A percentile compares a stretch with the other conserved stretches of the same genome.
Evolutionary conservation across 1,284 basidiomycete genomes (phyloP).

Genomic region (Melampsora americana): DNA sequence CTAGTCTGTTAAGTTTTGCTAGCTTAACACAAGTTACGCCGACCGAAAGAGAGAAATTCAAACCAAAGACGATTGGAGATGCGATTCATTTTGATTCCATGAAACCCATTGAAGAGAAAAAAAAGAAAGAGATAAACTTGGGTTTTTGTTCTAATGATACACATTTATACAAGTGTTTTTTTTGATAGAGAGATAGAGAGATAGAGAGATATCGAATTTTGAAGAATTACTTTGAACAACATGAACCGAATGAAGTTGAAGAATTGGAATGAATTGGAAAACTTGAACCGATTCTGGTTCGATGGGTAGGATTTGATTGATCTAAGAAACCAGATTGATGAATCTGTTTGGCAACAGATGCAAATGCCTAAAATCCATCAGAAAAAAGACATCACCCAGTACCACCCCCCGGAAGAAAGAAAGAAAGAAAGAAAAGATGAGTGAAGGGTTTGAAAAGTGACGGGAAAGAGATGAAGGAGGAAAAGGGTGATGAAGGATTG

Average conservation of each 20-base stretch:
- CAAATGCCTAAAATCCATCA: slow-evolving; percentile 22
- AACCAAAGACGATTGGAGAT: too few relatives aligned
- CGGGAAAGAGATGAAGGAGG: not conserved
- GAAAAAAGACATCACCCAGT: not conserved
- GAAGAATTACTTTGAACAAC: not conserved
- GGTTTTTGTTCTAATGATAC: too few relatives aligned
- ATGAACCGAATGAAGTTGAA: not conserved
- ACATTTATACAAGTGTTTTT: too few relatives aligned
- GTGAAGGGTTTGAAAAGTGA: not conserved
- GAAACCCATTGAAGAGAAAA: too few relatives aligned
- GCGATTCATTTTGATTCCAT: too few relatives aligned
- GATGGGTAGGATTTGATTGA: not conserved
- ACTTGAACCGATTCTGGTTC: slow-evolving; percentile 12
- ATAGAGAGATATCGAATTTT: not conserved
- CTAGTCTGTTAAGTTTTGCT: too few relatives aligned
- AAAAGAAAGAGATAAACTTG: too few relatives aligned
- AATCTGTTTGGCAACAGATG: slow-evolving; percentile 24
- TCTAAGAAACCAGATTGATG: slow-evolving; percentile 28
- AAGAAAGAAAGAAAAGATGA: not conserved
- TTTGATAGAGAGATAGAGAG: not conserved
- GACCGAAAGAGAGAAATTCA: too few relatives aligned
- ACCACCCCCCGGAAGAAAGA: too few relatives aligned
- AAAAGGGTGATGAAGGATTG: not conserved
- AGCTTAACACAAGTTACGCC: too few relatives aligned
- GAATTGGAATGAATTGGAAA: slow-evolving; percentile 10